A percentile compares a stretch with the other conserved stretches of the same genome.
phyloP scores from a whole-genome alignment of 2,329 filamentous ascomycete genomes.

The Amauroascus niger region DNA sequence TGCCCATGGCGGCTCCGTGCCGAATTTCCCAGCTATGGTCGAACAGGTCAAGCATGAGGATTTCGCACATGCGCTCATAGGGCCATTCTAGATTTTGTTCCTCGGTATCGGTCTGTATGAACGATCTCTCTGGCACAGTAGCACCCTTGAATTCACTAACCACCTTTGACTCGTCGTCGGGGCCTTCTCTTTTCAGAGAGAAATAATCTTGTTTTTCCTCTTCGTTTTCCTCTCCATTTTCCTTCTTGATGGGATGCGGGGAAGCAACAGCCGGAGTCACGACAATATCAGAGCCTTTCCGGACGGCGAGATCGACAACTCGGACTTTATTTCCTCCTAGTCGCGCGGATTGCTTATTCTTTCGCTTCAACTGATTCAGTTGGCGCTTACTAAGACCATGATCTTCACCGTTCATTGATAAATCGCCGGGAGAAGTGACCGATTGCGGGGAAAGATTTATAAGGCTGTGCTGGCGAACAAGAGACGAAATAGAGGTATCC shows the following conservation, averaged over 20 bases:
- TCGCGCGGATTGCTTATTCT: constrained; percentile 81
- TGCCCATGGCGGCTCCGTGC: constrained; percentile 89
- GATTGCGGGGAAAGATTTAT: constrained; percentile 34
- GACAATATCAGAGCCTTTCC: constrained; percentile 53
- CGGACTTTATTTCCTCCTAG: constrained; percentile 82
- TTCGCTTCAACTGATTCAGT: constrained; percentile 86
- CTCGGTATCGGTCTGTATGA: constrained; percentile 67
- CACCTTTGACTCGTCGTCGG: constrained; percentile 84
- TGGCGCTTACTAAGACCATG: constrained; percentile 78
- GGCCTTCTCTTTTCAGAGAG: constrained; percentile 66
- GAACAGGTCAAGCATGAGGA: constrained; percentile 86
- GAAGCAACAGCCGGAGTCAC: constrained; percentile 46
- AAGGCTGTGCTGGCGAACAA: constrained; percentile 37
- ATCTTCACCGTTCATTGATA: constrained; percentile 50
- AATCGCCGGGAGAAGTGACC: constrained; percentile 41
- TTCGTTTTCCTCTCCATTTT: constrained; percentile 49
- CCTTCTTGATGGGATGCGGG: constrained; percentile 51
- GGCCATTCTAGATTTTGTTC: constrained; percentile 82
- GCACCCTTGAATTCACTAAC: constrained; percentile 92
- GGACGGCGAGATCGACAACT: constrained; percentile 73
- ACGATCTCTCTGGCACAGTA: constrained; percentile 68
- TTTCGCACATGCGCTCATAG: constrained; percentile 85
- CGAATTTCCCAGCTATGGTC: constrained; percentile 91
- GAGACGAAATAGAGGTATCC: constrained; percentile 41
- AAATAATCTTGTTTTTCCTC: constrained; percentile 73